Conservation (phyloP, 352 stramenopile genomes). For the Aphanomyces stellatus region DNA sequence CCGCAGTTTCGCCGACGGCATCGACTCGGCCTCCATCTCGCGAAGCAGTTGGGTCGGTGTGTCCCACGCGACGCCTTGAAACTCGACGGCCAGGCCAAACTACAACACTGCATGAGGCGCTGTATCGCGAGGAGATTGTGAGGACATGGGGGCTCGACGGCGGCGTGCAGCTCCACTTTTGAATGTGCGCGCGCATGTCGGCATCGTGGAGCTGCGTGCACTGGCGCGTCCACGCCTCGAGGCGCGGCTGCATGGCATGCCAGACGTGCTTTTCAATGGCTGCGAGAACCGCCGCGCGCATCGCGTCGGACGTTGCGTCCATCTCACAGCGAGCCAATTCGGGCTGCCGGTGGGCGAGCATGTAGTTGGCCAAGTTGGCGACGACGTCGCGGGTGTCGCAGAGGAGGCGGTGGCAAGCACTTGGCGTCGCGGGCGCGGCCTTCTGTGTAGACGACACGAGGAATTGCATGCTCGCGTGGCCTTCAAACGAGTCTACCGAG, state of each 20-base stretch:
- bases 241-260: slow-evolving; percentile 21
- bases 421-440: slow-evolving; percentile 11
- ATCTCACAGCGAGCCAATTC: slow-evolving; percentile 1
- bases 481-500: slow-evolving; percentile 24
- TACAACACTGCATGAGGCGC: neutral
- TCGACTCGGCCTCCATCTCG: slow-evolving; percentile 20
- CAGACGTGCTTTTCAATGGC: slow-evolving; percentile 28
- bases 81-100: slow-evolving; percentile 9
- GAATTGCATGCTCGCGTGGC: slow-evolving; percentile 24
- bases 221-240: slow-evolving; percentile 21
- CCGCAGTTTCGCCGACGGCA: slow-evolving; percentile 28
- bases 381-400: slow-evolving; percentile 29
- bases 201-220: neutral
- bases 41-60: slow-evolving; percentile 19
- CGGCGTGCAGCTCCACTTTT: slow-evolving; percentile 20
- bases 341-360: slow-evolving; percentile 26
- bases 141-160: slow-evolving; percentile 21
- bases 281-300: slow-evolving; percentile 21
- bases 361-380: slow-evolving; percentile 28
- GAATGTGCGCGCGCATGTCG: slow-evolving; percentile 16
- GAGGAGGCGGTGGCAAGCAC: slow-evolving; percentile 25
- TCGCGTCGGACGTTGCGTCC: neutral
- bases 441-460: slow-evolving; percentile 17
- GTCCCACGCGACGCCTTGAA: neutral
- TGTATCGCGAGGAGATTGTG: neutral